phyloP scores from a whole-genome alignment of 176 grass and related monocot species.

The Cymbopogon citratus region DNA sequence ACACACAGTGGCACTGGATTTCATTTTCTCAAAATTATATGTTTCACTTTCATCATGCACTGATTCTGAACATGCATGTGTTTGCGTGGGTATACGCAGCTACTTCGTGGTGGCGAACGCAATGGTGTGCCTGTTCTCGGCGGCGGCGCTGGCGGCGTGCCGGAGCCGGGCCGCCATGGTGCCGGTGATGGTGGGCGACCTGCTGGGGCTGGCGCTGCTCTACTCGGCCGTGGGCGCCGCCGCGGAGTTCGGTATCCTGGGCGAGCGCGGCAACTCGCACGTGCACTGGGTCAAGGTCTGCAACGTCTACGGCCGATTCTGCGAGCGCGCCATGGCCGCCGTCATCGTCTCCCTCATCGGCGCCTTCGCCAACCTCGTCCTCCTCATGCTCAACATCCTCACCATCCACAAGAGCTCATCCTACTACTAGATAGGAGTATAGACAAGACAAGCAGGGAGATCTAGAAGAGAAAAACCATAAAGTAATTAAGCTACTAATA shows the following conservation, averaged over 20 bases:
- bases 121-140: conserved; percentile 39
- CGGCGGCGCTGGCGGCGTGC: conserved; percentile 20
- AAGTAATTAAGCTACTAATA: background rate
- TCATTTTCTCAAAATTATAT: background rate
- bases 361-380: conserved; percentile 44
- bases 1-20: background rate
- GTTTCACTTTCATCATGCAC: background rate
- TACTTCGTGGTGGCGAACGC: conserved; percentile 51
- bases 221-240: conserved; percentile 48
- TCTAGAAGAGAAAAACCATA: background rate
- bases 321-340: conserved; percentile 48
- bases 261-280: conserved; percentile 51
- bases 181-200: conserved; percentile 30
- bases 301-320: conserved; percentile 45
- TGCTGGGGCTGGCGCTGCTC: conserved; percentile 51
- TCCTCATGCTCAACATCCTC: conserved; percentile 57
- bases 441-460: background rate
- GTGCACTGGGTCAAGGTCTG: conserved; percentile 60
- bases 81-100: conserved; percentile 11
- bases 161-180: background rate
- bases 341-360: conserved; percentile 40
- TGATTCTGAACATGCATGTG: background rate
- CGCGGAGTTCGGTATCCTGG: conserved; percentile 41
- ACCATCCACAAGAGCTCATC: conserved; percentile 54
- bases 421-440: conserved; percentile 6